These are phyloP conservation scores for Gigaspora rosea DNA, from an alignment of 192 early-diverging fungal genomes.

Conservation along the genomic window DNA sequence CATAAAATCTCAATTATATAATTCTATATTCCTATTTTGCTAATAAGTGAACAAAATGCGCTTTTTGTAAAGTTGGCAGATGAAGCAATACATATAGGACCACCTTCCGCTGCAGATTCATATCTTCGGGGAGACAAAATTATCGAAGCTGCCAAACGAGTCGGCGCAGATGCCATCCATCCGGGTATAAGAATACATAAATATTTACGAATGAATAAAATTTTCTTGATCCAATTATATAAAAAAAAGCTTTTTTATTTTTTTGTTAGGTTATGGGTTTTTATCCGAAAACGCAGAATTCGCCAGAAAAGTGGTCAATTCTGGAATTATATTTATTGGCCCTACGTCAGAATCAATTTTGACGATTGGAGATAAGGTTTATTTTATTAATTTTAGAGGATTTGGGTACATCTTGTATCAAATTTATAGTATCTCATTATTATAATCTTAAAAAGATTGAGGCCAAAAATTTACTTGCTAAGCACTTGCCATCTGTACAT, in stretches of 20 bases:
- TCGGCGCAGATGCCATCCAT: constrained; percentile 89
- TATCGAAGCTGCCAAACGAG: constrained; percentile 67
- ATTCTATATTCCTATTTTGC: background rate
- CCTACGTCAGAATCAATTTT: constrained; percentile 66
- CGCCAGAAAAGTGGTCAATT: constrained; percentile 70
- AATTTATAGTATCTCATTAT: background rate
- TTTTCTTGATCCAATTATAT: background rate
- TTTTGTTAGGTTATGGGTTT: constrained; percentile 76
- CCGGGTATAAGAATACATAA: constrained; percentile 53
- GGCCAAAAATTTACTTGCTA: constrained; percentile 58
- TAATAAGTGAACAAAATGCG: constrained; percentile 53
- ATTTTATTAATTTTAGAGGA: constrained; percentile 23
- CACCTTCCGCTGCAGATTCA: constrained; percentile 73
- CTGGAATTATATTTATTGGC: constrained; percentile 75
- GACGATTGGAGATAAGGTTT: constrained; percentile 80
- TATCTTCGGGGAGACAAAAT: constrained; percentile 86
- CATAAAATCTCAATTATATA: background rate
- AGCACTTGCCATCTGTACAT: constrained; percentile 55
- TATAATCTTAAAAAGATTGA: constrained; percentile 49
- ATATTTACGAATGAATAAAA: background rate
- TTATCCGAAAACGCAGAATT: constrained; percentile 86
- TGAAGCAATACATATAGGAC: constrained; percentile 82
- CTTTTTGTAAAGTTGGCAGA: constrained; percentile 89
- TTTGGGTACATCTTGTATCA: background rate
- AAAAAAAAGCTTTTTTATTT: constrained; percentile 19